Conservation (phyloP, 164 flowering plant genomes). For the Sextonia rubra region DNA sequence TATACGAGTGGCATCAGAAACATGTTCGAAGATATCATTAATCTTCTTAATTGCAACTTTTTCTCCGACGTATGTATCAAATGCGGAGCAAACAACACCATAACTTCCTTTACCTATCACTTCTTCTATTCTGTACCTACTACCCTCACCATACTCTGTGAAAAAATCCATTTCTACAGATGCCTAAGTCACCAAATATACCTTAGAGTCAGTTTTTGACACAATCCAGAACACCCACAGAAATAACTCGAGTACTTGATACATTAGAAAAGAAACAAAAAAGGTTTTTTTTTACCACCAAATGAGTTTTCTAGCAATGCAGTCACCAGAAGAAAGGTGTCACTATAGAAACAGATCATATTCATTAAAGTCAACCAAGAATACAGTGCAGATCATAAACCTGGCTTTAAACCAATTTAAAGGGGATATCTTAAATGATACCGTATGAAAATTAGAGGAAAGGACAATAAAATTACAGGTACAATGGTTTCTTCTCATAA, state of each 20-base stretch:
- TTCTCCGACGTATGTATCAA: constrained; percentile 79
- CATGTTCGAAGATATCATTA: constrained; percentile 97
- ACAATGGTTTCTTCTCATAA: neutral
- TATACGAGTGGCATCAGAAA: constrained; percentile 94
- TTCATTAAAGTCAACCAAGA: neutral
- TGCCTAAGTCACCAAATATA: constrained; percentile 41
- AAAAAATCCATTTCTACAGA: constrained; percentile 80
- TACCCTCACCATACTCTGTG: constrained; percentile 98
- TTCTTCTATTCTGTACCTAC: constrained; percentile 85
- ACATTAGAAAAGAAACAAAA: neutral
- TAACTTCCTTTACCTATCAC: constrained; percentile 99
- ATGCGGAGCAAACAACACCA: constrained; percentile 94
- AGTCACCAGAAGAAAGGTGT: neutral
- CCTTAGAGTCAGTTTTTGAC: neutral
- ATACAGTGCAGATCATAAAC: neutral
- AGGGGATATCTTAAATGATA: neutral
- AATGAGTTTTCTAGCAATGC: neutral
- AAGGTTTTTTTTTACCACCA: neutral
- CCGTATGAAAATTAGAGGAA: neutral
- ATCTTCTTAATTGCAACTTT: constrained; percentile 97
- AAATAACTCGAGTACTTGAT: neutral
- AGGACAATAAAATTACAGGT: no score
- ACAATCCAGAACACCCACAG: neutral
- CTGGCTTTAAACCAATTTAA: no score
- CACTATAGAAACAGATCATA: neutral